Percentiles rank a stretch among this genome's conserved stretches.
Conservation (phyloP, 306 rosid genomes). For the Dalbergia cochinchinensis region DNA sequence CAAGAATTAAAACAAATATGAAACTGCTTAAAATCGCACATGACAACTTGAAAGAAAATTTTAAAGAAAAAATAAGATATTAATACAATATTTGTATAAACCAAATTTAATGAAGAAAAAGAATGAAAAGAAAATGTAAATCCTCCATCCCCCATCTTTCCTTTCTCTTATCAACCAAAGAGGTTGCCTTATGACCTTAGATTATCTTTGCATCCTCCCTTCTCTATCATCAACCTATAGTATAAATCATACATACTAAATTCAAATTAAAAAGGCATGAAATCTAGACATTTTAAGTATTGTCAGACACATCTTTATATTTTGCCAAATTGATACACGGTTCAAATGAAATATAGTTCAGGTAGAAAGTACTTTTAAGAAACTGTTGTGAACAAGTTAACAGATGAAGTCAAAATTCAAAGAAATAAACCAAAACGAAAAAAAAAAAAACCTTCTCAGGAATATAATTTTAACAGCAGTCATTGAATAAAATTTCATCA, state of each 20-base stretch:
- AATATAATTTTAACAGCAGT: background rate
- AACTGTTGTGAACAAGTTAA: background rate
- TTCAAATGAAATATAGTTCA: too few species aligned
- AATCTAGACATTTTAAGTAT: background rate
- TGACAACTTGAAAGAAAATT: too few species aligned
- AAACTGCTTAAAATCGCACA: too few species aligned
- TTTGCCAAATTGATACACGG: background rate
- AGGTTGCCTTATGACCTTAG: too few species aligned
- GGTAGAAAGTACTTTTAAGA: background rate
- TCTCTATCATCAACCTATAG: background rate
- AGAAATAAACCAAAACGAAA: background rate
- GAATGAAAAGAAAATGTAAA: background rate
- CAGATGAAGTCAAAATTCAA: background rate
- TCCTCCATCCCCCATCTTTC: background rate
- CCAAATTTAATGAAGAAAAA: background rate
- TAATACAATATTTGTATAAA: background rate
- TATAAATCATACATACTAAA: background rate
- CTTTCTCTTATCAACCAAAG: background rate
- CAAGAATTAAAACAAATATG: too few species aligned
- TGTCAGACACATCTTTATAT: background rate
- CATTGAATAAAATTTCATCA: background rate
- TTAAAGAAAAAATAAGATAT: too few species aligned
- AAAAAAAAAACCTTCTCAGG: background rate
- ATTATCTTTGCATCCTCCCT: too few species aligned
- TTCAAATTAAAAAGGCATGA: constrained; percentile 9